Evolutionary conservation across 306 rosid species (phyloP).

Genomic region (Corylus avellana): DNA sequence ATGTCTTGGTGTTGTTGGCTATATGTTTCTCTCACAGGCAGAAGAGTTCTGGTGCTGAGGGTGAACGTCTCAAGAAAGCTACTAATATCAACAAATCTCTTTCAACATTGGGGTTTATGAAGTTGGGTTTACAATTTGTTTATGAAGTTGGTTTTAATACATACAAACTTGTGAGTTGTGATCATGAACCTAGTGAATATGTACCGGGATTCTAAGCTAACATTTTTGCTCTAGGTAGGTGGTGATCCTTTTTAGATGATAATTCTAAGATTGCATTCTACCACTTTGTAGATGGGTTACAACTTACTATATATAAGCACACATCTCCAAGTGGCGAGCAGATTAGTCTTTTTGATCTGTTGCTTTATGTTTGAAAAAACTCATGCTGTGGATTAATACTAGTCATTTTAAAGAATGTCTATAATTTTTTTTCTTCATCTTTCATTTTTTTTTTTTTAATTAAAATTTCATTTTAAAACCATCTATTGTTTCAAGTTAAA

Average conservation of each 20-base stretch:
- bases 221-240: conserved; percentile 93
- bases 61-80: conserved; percentile 98
- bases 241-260: conserved; percentile 17
- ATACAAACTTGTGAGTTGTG: conserved; percentile 94
- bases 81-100: conserved; percentile 97
- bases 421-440: too few relatives aligned
- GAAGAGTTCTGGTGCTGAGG: conserved; percentile 99
- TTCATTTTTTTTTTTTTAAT: too few relatives aligned
- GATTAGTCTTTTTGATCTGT: background rate
- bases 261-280: background rate
- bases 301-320: background rate
- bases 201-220: conserved; percentile 92
- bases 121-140: background rate
- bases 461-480: too few relatives aligned
- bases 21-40: conserved; percentile 58
- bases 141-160: conserved; percentile 19
- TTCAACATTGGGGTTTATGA: conserved; percentile 80
- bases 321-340: background rate
- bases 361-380: background rate
- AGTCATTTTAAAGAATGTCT: background rate
- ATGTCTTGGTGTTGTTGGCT: conserved; percentile 7
- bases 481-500: too few relatives aligned
- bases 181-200: conserved; percentile 88
- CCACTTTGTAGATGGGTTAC: background rate
- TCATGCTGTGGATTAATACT: background rate